Evolutionary conservation across 345 rosid genomes (phyloP).

Genomic region (Bruguiera gymnorhiza): DNA sequence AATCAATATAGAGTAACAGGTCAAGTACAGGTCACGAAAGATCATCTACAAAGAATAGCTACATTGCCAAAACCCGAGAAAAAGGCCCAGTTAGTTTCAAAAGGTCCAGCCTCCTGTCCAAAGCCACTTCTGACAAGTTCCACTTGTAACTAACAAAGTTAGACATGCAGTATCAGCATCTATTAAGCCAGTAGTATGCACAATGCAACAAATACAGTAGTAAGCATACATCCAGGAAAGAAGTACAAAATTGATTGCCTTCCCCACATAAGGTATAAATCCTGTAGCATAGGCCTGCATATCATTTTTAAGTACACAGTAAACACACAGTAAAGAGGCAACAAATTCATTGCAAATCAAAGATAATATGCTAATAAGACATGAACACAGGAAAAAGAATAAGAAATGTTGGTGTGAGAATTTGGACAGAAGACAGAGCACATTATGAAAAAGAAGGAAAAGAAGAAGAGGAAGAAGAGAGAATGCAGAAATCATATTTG

Average conservation of each 20-base stretch:
- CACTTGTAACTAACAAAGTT: slow-evolving; percentile 70
- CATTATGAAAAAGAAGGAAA: no score
- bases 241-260: slow-evolving; percentile 69
- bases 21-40: neutral
- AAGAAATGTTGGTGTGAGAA: neutral
- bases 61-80: slow-evolving; percentile 90
- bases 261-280: slow-evolving; percentile 72
- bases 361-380: neutral
- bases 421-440: neutral
- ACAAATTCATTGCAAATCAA: slow-evolving; percentile 1
- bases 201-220: slow-evolving; percentile 38
- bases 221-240: slow-evolving; percentile 99
- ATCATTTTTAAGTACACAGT: slow-evolving; percentile 18
- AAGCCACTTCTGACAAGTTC: slow-evolving; percentile 69
- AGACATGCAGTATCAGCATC: slow-evolving; percentile 17
- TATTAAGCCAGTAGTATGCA: slow-evolving; percentile 5
- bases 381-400: neutral
- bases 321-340: neutral
- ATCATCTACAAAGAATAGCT: slow-evolving; percentile 11
- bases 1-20: no score
- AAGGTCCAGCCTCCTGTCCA: slow-evolving; percentile 73
- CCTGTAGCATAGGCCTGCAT: slow-evolving; percentile 72
- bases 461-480: neutral
- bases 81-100: slow-evolving; percentile 93
- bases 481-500: neutral